Evolutionary conservation across 169 alveolate genomes (phyloP).

Genomic region (Plasmodium falciparum): DNA sequence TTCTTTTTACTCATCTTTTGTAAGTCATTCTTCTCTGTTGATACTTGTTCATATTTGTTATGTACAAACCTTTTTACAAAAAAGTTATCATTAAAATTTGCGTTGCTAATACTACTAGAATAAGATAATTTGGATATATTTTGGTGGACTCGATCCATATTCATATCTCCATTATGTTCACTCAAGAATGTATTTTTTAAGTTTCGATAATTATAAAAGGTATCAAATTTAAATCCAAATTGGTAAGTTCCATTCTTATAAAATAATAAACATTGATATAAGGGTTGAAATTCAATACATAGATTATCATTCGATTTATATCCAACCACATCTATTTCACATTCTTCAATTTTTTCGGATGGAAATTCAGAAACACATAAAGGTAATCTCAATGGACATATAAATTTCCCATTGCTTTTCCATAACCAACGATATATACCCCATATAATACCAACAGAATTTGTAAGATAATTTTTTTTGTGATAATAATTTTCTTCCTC

Average conservation of each 20-base stretch:
- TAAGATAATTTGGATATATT: constrained; percentile 22
- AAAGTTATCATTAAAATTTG: constrained; percentile 9
- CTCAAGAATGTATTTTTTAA: background rate
- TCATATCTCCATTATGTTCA: constrained; percentile 19
- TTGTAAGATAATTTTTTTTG: constrained; percentile 3
- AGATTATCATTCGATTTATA: constrained; percentile 81
- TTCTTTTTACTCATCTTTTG: constrained; percentile 25
- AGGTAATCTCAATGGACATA: constrained; percentile 84
- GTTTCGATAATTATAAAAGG: constrained; percentile 82
- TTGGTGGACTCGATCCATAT: background rate
- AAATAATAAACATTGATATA: constrained; percentile 85
- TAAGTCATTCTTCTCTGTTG: constrained; percentile 1
- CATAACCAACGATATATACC: constrained; percentile 85
- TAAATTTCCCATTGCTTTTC: constrained; percentile 83
- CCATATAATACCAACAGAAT: constrained; percentile 81
- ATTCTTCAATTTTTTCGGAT: constrained; percentile 63
- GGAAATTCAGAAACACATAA: constrained; percentile 71
- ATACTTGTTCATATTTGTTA: background rate
- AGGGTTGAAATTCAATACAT: constrained; percentile 88
- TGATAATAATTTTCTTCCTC: constrained; percentile 3
- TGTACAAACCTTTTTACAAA: constrained; percentile 12
- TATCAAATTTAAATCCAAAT: constrained; percentile 87
- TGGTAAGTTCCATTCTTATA: constrained; percentile 80
- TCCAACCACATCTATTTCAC: constrained; percentile 40
- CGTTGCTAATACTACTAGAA: constrained; percentile 33